Evolutionary conservation across 768 basidiomycete species (phyloP).

Genomic region (Rhodosporidiobolus sp.): DNA sequence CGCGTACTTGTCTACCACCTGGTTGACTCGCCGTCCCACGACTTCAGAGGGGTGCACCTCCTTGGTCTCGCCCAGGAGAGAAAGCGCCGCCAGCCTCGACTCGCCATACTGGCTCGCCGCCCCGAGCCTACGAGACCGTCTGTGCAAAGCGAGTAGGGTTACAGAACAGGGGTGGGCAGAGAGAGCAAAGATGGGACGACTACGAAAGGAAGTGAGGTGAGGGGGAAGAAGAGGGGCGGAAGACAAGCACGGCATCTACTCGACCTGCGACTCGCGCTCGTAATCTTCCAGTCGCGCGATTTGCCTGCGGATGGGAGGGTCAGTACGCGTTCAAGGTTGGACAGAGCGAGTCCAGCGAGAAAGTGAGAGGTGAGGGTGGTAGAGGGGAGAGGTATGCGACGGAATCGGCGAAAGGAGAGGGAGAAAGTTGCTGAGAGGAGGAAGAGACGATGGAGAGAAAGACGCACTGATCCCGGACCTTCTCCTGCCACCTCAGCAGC

Average conservation of each 20-base stretch:
- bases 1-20: too few relatives aligned
- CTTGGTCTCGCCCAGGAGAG: too few relatives aligned
- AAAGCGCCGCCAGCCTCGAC: too few relatives aligned
- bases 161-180: background rate
- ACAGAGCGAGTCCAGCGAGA: background rate
- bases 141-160: background rate
- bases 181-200: background rate
- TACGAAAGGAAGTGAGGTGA: background rate
- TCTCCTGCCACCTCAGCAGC: constrained; percentile 93
- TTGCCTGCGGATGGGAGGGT: constrained; percentile 9
- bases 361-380: background rate
- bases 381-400: background rate
- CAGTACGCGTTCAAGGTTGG: too few relatives aligned
- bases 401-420: too few relatives aligned
- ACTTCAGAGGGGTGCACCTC: too few relatives aligned
- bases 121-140: too few relatives aligned
- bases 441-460: too few relatives aligned
- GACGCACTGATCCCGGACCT: constrained; percentile 62
- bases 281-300: constrained; percentile 31
- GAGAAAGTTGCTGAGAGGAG: too few relatives aligned
- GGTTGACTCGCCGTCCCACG: too few relatives aligned
- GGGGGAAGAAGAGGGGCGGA: background rate
- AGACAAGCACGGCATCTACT: background rate
- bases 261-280: constrained; percentile 24
- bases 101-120: too few relatives aligned